Percentiles rank a stretch among this genome's conserved stretches.
phyloP scores from a whole-genome alignment of 2,329 filamentous ascomycete genomes.

The Colletotrichum higginsianum region DNA sequence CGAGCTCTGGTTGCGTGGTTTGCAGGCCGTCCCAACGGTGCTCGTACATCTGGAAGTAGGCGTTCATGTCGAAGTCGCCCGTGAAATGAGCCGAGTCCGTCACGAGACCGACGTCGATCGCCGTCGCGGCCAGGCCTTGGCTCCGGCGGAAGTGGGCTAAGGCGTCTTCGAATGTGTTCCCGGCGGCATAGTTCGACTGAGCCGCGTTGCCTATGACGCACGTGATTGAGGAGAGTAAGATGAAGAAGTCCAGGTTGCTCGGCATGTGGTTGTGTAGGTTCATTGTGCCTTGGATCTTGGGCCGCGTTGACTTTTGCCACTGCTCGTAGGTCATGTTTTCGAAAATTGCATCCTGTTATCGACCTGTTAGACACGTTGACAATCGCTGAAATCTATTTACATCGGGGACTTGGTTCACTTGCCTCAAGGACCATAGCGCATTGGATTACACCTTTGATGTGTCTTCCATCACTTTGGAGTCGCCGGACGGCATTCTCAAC shows the following conservation, averaged over 20 bases:
- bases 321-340: conserved; percentile 53
- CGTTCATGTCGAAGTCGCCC: conserved; percentile 18
- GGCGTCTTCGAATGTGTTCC: conserved; percentile 52
- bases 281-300: conserved; percentile 52
- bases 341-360: conserved; percentile 48
- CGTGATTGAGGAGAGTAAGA: conserved; percentile 54
- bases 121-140: conserved; percentile 36
- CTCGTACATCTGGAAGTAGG: conserved; percentile 31
- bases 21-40: conserved; percentile 24
- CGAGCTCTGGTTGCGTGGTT: conserved; percentile 20
- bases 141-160: conserved; percentile 45
- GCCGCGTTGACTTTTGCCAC: conserved; percentile 48
- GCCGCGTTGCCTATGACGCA: conserved; percentile 52
- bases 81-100: conserved; percentile 29
- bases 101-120: conserved; percentile 45
- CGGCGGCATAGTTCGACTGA: conserved; percentile 59
- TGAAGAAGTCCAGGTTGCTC: conserved; percentile 54
- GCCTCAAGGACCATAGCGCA: conserved; percentile 60
- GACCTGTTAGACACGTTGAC: too few relatives aligned
- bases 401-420: not conserved
- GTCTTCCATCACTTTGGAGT: conserved; percentile 27
- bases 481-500: not conserved
- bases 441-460: conserved; percentile 60
- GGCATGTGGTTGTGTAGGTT: conserved; percentile 49
- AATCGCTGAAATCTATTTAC: too few relatives aligned